Evolutionary conservation across 106 monocot species (phyloP).

Genomic region (Dendrobium officinale): DNA sequence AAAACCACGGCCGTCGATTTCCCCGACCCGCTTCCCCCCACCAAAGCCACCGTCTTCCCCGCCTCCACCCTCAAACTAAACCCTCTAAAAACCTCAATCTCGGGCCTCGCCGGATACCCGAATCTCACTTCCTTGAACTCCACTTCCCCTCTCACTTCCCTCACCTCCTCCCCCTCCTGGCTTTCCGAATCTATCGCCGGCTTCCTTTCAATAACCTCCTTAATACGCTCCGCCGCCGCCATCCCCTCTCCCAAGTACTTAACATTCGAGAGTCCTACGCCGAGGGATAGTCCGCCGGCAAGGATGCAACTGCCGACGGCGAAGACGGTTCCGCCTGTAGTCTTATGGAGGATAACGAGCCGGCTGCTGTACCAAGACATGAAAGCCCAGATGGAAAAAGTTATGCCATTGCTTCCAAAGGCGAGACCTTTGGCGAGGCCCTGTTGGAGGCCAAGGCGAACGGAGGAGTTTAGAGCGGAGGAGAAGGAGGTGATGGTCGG

Average conservation of each 20-base stretch:
- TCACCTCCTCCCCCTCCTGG: constrained; percentile 28
- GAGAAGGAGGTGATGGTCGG: constrained; percentile 57
- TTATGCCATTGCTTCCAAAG: constrained; percentile 67
- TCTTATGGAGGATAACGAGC: constrained; percentile 64
- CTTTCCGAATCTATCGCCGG: constrained; percentile 75
- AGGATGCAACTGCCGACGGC: constrained; percentile 47
- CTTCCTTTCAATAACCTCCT: constrained; percentile 41
- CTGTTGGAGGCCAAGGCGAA: constrained; percentile 58
- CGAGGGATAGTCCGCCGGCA: constrained; percentile 72
- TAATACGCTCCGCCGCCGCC: constrained; percentile 58
- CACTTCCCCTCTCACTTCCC: constrained; percentile 42
- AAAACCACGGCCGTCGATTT: constrained; percentile 49
- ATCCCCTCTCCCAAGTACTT: constrained; percentile 77
- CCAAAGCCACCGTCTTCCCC: constrained; percentile 48
- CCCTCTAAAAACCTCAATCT: constrained; percentile 17
- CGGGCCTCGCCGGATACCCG: constrained; percentile 46
- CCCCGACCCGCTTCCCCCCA: constrained; percentile 56
- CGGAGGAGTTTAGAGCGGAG: constrained; percentile 46
- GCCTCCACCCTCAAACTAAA: constrained; percentile 42
- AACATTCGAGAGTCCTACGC: constrained; percentile 67
- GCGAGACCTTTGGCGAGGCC: constrained; percentile 71
- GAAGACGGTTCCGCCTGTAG: constrained; percentile 67
- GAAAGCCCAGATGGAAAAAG: constrained; percentile 77
- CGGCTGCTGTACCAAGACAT: constrained; percentile 73
- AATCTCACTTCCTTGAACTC: constrained; percentile 49